Base-by-base conservation (phyloP, 2,329 filamentous ascomycete species). In the Albifimbria verrucaria region DNA sequence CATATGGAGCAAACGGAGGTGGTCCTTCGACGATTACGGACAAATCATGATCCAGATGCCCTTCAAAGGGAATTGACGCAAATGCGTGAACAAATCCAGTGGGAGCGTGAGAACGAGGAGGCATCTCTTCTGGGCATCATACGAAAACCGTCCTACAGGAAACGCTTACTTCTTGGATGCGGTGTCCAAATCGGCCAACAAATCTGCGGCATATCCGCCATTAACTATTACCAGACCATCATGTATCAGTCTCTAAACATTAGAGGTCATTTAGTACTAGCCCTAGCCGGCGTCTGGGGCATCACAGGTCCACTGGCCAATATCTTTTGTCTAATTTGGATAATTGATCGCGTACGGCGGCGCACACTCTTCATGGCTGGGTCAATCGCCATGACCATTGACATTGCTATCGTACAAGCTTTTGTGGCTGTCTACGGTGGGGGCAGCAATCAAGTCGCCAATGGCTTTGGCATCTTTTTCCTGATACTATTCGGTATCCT, bases 281-380 rank as follows among this genome's bases (percentile, higher is more conserved):
- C 86, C 1, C 78, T 86, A 1, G 77, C 79, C 0, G 81, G 81
- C 11, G 79, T 86, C 55, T 86, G 85, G 69, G 85, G 84, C 61
- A 77, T 80, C 52, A 72, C 83, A 42, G 82, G 83, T 0, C 81
- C 79, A 1, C 58, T 82, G 46, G 75, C 74, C 51, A 79, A 67
- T 68, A 60, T 79, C 25, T 65, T 83, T 67, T 86, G 85, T 65
- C 84, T 74, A 24, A 70, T 73, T 17, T 80, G 82, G 64, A 73
- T 85, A 36, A 78, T 85, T 49, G 82, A 86, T 65, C 76, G 77
- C 7, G 78, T 84, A 7, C 84, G 84, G 9, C 81, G 87, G 43
- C 77, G 86, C 10, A 77, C 77, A 57, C 76, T 88, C 51, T 87
- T 90, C 79, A 69, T 89, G 22, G 79, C 86, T 57, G 86, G 86